Evolutionary conservation across 176 grass and related monocot species (phyloP), one percentile per base, ranked within the genome.

Genomic region (Rhynchospora tenuis): DNA sequence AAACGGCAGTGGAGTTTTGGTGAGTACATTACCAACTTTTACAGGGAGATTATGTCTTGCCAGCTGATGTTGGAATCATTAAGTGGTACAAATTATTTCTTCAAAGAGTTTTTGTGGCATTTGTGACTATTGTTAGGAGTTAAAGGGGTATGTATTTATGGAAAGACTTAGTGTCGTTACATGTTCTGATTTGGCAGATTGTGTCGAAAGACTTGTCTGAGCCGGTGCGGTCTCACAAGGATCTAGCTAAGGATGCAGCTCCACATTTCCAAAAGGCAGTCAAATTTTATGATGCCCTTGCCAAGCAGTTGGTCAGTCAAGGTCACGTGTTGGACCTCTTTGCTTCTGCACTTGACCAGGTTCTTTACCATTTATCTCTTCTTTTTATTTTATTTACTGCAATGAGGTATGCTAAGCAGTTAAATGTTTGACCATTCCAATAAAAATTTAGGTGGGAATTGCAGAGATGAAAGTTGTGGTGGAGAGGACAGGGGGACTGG

Each of bases 331-430:
- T 99, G 59, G 96, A 99, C 81, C 86, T 99, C 84, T 99, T 95
- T 67, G 96, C 96, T 81, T 99, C 93, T 73, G 93, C 96, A 76
- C 96, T 99, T 42, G 96, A 99, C 85, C 96, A 99, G 96, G 96
- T 99, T 90, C 66, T 61, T 73, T 27, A 51, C 48, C 23, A 19
- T 27, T 12, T 31, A 77, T 55, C 55, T 55, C 24, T 12, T 56
- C 15, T 29, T 20, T 55, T 33, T 76, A n/a, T 51, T 77, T 77
- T 29, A 19, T 50, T 77, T 43, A 38, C 33, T 38, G 33, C 23
- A 76, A 26, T 28, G 24, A 56, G 19, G 10, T 77, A 29, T 77
- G 26, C 19, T 4, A 56, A 77, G 50, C 11, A 50, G 56, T 14
- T 10, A 33, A 29, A 77, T 10, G 3, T 55, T 81, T 64, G 28